A percentile compares a stretch with the other conserved stretches of the same genome.
phyloP scores from a whole-genome alignment of 75 land plant genomes.

The Picea glauca region DNA sequence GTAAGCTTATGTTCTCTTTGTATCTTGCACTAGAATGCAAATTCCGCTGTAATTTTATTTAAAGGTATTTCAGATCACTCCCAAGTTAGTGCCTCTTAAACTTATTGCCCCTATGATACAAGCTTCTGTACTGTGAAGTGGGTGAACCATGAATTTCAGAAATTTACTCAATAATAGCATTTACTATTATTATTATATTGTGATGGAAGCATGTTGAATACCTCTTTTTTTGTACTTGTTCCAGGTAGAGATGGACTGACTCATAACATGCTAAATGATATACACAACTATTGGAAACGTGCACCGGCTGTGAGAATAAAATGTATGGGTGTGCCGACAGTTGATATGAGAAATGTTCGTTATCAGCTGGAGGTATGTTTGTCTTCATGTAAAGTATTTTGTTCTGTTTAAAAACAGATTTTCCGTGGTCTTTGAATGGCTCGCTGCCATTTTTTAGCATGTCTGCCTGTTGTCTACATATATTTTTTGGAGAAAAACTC shows the following conservation, averaged over 20 bases:
- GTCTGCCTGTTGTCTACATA: neutral
- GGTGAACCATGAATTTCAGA: too few relatives aligned
- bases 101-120: too few relatives aligned
- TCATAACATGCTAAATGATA: constrained; percentile 93
- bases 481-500: neutral
- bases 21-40: too few relatives aligned
- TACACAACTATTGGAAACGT: constrained; percentile 84
- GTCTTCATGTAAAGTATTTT: neutral
- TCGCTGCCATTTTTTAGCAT: neutral
- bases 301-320: constrained; percentile 80
- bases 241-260: constrained; percentile 97
- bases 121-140: too few relatives aligned
- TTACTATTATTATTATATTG: too few relatives aligned
- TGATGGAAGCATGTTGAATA: too few relatives aligned
- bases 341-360: constrained; percentile 97
- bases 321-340: constrained; percentile 95
- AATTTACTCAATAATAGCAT: too few relatives aligned
- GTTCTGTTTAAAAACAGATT: neutral
- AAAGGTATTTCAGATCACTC: too few relatives aligned
- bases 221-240: neutral
- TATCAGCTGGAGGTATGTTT: constrained; percentile 76
- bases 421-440: neutral
- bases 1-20: too few relatives aligned
- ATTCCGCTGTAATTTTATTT: too few relatives aligned
- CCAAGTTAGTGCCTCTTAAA: too few relatives aligned